Percentiles rank a stretch among this genome's conserved stretches.
These are phyloP conservation scores for Sugiyamaella valdiviana DNA, from an alignment of 805 yeast genomes.

Conservation along the genomic window DNA sequence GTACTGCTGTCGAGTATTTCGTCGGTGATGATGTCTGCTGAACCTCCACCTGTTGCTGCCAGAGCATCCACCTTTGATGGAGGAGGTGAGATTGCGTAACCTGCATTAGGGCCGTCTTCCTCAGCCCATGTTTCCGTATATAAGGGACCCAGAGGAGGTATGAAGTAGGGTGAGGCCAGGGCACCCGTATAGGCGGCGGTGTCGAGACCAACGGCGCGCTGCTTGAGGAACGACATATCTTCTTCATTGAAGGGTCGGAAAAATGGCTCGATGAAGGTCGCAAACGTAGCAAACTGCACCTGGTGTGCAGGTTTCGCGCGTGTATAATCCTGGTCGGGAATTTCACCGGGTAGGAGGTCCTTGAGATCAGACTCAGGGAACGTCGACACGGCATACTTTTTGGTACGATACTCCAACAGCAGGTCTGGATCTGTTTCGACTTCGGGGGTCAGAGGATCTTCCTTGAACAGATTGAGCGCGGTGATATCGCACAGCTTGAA, in stretches of 20 bases:
- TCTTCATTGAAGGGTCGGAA: conserved; percentile 74
- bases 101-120: conserved; percentile 59
- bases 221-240: conserved; percentile 67
- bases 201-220: conserved; percentile 43
- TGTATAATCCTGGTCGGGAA: conserved; percentile 83
- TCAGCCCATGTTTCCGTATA: conserved; percentile 84
- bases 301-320: conserved; percentile 81
- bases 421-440: conserved; percentile 49
- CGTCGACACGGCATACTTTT: conserved; percentile 81
- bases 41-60: conserved; percentile 2
- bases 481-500: conserved; percentile 30
- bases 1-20: conserved; percentile 50
- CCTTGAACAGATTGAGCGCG: conserved; percentile 63
- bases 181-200: conserved; percentile 26
- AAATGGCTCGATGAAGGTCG: conserved; percentile 77
- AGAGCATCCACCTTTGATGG: conserved; percentile 29
- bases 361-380: conserved; percentile 75
- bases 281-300: conserved; percentile 84
- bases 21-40: conserved; percentile 47
- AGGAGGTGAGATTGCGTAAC: conserved; percentile 31
- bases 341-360: conserved; percentile 75
- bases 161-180: conserved; percentile 53
- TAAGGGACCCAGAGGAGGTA: conserved; percentile 79
- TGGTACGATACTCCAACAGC: conserved; percentile 69
- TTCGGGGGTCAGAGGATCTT: conserved; percentile 21